Base-by-base conservation (phyloP, 306 rosid genomes). In the Fragaria nilgerrensis region DNA sequence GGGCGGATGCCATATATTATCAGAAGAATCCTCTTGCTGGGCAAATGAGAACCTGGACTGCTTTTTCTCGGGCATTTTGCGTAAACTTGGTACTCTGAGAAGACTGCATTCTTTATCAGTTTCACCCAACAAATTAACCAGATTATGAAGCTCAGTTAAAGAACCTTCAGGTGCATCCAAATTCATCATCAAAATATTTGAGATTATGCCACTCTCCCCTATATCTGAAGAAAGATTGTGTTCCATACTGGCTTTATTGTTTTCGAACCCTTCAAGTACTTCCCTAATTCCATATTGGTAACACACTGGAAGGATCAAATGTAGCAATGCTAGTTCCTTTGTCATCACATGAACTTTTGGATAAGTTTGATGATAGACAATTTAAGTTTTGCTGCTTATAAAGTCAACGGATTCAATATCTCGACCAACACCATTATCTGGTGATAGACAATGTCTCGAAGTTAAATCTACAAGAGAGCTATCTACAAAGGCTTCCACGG, bases 31-130 rank as follows among this genome's bases (percentile, higher is more conserved):
- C 80, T 92, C 97, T 72, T 90, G 94, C 64, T 96, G 86, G 22
- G 98, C 98, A 83, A 94, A 94, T 76, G 96, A 92, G 70, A 94
- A 94, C 76, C 97, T 87, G 53, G 97, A 92, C 82, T 90, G 98
- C 74, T 81, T 89, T 76, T 89, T 92, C 78, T 78, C 84, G 56
- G 80, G 96, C 45, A 65, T 85, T 83, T 89, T 92, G 85, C 91
- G 78, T 74, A 97, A 85, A 86, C 85, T 83, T 44, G 90, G 84
- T 44, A 82, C 82, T 71, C 82, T 84, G 23, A 79, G 81, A 10
- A 77, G 83, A 80, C 80, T 87, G 91, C 41, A 43, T 12, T 74
- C 69, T 39, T 79, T 83, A 61, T 87, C 89, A 44, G 77, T 77
- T 59, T 90, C 98, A 44, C 90, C 81, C 79, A 94, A 77, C 78